phyloP scores from a whole-genome alignment of 2,329 filamentous ascomycete genomes.

The Hypoxylon sp. region DNA sequence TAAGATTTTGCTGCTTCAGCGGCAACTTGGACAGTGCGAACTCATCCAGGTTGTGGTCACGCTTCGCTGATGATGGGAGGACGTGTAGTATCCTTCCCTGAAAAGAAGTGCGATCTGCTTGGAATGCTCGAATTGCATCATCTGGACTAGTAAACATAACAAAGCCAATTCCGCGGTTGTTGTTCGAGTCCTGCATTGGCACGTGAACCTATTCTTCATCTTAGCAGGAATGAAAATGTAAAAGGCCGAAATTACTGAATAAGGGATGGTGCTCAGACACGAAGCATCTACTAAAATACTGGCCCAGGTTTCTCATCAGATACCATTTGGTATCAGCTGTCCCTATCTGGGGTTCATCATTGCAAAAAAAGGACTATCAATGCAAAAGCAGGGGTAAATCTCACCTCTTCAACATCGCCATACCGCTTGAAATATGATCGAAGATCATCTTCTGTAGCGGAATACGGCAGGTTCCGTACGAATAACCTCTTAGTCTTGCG shows the following conservation, averaged over 20 bases:
- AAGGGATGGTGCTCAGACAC: slow-evolving; percentile 77
- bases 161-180: slow-evolving; percentile 92
- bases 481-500: slow-evolving; percentile 84
- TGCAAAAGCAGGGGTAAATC: slow-evolving; percentile 56
- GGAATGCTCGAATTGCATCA: slow-evolving; percentile 83
- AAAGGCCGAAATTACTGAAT: slow-evolving; percentile 48
- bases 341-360: slow-evolving; percentile 99
- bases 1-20: slow-evolving; percentile 92
- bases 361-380: slow-evolving; percentile 57
- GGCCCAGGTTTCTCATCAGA: slow-evolving; percentile 91
- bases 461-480: slow-evolving; percentile 89
- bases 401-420: slow-evolving; percentile 89
- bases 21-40: slow-evolving; percentile 91
- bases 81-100: slow-evolving; percentile 94
- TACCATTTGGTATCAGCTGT: slow-evolving; percentile 94
- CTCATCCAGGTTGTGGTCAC: slow-evolving; percentile 86
- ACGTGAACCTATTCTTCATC: slow-evolving; percentile 81
- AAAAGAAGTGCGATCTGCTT: slow-evolving; percentile 87
- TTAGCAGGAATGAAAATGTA: slow-evolving; percentile 59
- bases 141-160: slow-evolving; percentile 82
- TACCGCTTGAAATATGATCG: slow-evolving; percentile 78
- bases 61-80: slow-evolving; percentile 85
- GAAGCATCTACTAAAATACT: slow-evolving; percentile 99
- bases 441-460: slow-evolving; percentile 82
- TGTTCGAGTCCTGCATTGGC: slow-evolving; percentile 78